Conservation (phyloP, 2,329 filamentous ascomycete species). For the Hortaea werneckii region DNA sequence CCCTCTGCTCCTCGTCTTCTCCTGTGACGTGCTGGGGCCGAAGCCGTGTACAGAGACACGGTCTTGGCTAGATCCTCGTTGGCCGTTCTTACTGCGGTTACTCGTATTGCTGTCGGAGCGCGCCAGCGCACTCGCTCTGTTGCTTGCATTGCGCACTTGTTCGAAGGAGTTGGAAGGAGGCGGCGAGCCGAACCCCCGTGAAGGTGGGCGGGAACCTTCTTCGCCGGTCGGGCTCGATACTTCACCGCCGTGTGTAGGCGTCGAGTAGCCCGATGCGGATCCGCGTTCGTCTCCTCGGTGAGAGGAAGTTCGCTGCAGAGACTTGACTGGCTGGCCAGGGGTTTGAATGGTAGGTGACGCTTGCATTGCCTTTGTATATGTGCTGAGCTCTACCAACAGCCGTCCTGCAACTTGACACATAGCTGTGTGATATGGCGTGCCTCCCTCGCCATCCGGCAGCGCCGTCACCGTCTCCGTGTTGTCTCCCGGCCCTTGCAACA, state of each 20-base stretch:
- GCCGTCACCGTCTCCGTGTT: slow-evolving; percentile 1
- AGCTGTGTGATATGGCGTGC: slow-evolving; percentile 30
- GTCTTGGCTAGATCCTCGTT: slow-evolving; percentile 39
- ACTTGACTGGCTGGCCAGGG: slow-evolving; percentile 43
- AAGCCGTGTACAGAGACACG: slow-evolving; percentile 58
- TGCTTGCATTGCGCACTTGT: slow-evolving; percentile 38
- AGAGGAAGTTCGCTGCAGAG: slow-evolving; percentile 27
- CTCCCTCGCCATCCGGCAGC: background rate
- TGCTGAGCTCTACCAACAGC: slow-evolving; percentile 38
- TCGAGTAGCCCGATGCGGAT: slow-evolving; percentile 13
- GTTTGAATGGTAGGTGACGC: slow-evolving; percentile 62
- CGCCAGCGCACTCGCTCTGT: slow-evolving; percentile 24
- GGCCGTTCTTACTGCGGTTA: slow-evolving; percentile 11
- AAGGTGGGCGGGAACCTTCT: slow-evolving; percentile 12
- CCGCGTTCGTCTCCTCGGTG: slow-evolving; percentile 14
- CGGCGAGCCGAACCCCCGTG: slow-evolving; percentile 14
- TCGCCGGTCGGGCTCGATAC: slow-evolving; percentile 18
- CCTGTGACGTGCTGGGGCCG: slow-evolving; percentile 42
- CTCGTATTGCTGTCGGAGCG: slow-evolving; percentile 27
- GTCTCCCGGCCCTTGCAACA: slow-evolving; percentile 10
- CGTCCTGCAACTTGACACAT: slow-evolving; percentile 36
- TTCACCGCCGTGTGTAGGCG: slow-evolving; percentile 11
- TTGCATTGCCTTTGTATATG: slow-evolving; percentile 38
- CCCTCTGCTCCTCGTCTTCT: slow-evolving; percentile 61
- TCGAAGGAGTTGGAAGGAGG: slow-evolving; percentile 46